Conservation (phyloP, 1,284 basidiomycete species). For the Apiotrichum veenhuisii region DNA sequence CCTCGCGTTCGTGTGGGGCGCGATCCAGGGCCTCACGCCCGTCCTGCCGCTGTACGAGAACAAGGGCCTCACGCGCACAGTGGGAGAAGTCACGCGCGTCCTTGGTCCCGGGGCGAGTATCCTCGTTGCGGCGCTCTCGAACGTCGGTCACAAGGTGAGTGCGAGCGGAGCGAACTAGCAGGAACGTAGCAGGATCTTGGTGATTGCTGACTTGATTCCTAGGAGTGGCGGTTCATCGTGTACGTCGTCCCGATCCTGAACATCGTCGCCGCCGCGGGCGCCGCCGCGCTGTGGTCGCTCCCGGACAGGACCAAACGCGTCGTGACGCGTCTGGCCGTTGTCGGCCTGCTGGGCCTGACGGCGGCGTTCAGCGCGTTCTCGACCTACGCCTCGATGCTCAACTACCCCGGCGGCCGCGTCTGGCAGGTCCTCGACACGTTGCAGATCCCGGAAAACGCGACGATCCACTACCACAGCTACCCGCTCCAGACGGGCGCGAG, state of each 20-base stretch:
- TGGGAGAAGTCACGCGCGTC: conserved; percentile 17
- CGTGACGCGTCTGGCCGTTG: conserved; percentile 40
- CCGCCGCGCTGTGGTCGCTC: conserved; percentile 24
- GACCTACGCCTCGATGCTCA: conserved; percentile 62
- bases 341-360: conserved; percentile 56
- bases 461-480: conserved; percentile 41
- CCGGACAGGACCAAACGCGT: not conserved
- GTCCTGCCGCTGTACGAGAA: not conserved
- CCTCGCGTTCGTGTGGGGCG: conserved; percentile 53
- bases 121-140: conserved; percentile 68
- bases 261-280: conserved; percentile 67
- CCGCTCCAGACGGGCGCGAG: conserved; percentile 77
- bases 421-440: conserved; percentile 61
- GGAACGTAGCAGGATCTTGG: not conserved
- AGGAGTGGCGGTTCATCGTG: conserved; percentile 92
- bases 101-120: conserved; percentile 53
- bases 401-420: conserved; percentile 88
- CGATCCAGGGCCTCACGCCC: not conserved
- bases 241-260: conserved; percentile 83
- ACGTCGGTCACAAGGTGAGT: conserved; percentile 68
- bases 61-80: conserved; percentile 11
- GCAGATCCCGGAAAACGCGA: conserved; percentile 25
- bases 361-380: conserved; percentile 56
- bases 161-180: conserved; percentile 2
- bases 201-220: conserved; percentile 16